Percentiles rank a stretch among this genome's conserved stretches.
phyloP scores from a whole-genome alignment of 345 rosid genomes.

The Trapa bicornis region DNA sequence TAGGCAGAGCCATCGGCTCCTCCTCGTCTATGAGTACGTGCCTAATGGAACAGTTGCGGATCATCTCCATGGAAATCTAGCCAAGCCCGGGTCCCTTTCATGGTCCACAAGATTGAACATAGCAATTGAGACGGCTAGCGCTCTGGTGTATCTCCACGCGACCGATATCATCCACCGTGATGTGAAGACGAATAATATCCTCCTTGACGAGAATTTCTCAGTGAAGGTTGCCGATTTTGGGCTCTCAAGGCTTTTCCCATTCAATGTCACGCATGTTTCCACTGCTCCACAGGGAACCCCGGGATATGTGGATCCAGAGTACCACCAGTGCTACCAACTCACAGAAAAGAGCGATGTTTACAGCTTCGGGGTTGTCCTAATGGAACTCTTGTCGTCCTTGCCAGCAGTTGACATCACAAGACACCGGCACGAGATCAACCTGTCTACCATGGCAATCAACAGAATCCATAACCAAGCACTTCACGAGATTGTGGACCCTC shows the following conservation, averaged over 20 bases:
- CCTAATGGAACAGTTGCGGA: slow-evolving; percentile 88
- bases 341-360: slow-evolving; percentile 81
- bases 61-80: slow-evolving; percentile 55
- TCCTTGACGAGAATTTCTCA: slow-evolving; percentile 51
- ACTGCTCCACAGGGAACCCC: slow-evolving; percentile 98
- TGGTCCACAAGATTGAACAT: slow-evolving; percentile 60
- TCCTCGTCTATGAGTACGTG: slow-evolving; percentile 72
- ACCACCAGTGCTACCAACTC: slow-evolving; percentile 72
- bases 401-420: slow-evolving; percentile 86
- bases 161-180: slow-evolving; percentile 74
- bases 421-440: slow-evolving; percentile 67
- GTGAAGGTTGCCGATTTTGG: slow-evolving; percentile 97
- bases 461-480: slow-evolving; percentile 52
- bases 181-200: slow-evolving; percentile 82
- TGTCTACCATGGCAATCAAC: slow-evolving; percentile 61
- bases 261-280: slow-evolving; percentile 57
- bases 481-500: slow-evolving; percentile 55
- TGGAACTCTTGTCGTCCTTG: slow-evolving; percentile 64
- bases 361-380: slow-evolving; percentile 57
- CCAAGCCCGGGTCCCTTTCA: slow-evolving; percentile 50
- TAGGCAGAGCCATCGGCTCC: slow-evolving; percentile 55
- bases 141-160: slow-evolving; percentile 68
- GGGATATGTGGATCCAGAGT: slow-evolving; percentile 89
- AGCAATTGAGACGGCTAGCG: slow-evolving; percentile 75
- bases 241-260: slow-evolving; percentile 68